These are phyloP conservation scores for Vitis hybrid DNA, from an alignment of 177 flowering plant genomes.

Conservation along the genomic window DNA sequence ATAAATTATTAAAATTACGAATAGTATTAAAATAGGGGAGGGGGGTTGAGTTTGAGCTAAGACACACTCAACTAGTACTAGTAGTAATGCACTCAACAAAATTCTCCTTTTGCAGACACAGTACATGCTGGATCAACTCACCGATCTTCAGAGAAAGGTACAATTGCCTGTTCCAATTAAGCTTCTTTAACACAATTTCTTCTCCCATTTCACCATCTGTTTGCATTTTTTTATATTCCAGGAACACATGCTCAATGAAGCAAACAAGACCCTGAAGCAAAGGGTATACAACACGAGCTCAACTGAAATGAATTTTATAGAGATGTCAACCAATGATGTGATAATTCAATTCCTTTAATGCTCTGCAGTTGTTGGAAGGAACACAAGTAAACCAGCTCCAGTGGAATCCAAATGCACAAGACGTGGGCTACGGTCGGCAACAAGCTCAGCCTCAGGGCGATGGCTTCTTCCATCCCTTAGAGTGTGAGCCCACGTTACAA, in stretches of 20 bases:
- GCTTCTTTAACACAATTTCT: neutral
- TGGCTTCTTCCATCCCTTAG: constrained; percentile 71
- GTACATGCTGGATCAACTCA: constrained; percentile 77
- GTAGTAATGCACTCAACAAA: too few relatives aligned
- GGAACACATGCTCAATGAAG: constrained; percentile 81
- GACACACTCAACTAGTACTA: too few relatives aligned
- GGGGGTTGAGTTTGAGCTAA: too few relatives aligned
- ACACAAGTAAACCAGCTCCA: constrained; percentile 53
- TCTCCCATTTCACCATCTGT: neutral
- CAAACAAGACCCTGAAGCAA: constrained; percentile 66
- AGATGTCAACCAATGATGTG: too few relatives aligned
- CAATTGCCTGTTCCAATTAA: neutral
- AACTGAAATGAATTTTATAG: too few relatives aligned
- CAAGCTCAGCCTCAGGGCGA: constrained; percentile 52
- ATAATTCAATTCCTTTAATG: too few relatives aligned
- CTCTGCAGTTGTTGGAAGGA: constrained; percentile 76
- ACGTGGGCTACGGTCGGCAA: constrained; percentile 45
- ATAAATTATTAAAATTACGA: too few relatives aligned
- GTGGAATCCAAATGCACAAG: constrained; percentile 57
- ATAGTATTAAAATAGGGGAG: too few relatives aligned
- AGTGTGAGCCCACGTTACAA: constrained; percentile 85
- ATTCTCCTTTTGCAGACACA: constrained; percentile 56
- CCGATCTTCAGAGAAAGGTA: constrained; percentile 83
- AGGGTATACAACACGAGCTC: constrained; percentile 46
- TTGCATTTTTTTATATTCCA: constrained; percentile 20